Percentiles rank a stretch among this genome's conserved stretches.
Conservation (phyloP, 805 yeast species). For the Candida loeiensis region DNA sequence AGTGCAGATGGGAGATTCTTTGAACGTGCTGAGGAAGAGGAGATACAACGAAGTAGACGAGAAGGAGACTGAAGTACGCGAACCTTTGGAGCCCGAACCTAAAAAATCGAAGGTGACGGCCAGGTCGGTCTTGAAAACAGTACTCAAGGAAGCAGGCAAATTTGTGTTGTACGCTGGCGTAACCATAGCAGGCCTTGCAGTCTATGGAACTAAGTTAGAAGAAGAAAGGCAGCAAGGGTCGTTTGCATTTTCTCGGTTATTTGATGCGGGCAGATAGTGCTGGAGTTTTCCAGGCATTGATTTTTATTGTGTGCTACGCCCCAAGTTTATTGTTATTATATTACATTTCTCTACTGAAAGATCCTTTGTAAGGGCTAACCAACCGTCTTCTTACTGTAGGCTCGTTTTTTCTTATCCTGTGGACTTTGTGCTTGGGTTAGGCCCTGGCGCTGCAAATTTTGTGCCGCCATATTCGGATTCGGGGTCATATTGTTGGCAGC, state of each 20-base stretch:
- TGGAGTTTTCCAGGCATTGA: not conserved
- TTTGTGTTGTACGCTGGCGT: conserved; percentile 8
- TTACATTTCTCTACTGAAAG: not conserved
- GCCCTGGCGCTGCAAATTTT: conserved; percentile 1
- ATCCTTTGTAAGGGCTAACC: not conserved
- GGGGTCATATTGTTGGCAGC: not conserved
- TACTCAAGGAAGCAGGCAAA: conserved; percentile 7
- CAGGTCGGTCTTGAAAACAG: conserved; percentile 2
- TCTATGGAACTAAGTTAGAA: conserved; percentile 8
- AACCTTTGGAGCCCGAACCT: not conserved
- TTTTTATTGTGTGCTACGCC: not conserved
- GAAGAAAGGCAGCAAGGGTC: conserved; percentile 5
- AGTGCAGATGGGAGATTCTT: too few species aligned
- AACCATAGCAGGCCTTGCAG: conserved; percentile 7
- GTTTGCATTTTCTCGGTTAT: not conserved
- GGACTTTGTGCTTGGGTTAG: conserved; percentile 6
- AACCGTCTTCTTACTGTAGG: conserved; percentile 11
- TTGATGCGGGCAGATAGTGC: not conserved
- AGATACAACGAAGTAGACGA: conserved; percentile 4
- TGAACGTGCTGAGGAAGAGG: conserved; percentile 5
- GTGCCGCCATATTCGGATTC: not conserved
- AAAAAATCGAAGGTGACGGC: conserved; percentile 3
- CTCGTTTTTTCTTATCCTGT: conserved; percentile 12
- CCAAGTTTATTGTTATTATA: not conserved
- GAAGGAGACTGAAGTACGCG: not conserved